Evolutionary conservation across 352 stramenopile species (phyloP), one percentile per base, ranked within the genome.

Genomic region (Phytophthora tubulina): DNA sequence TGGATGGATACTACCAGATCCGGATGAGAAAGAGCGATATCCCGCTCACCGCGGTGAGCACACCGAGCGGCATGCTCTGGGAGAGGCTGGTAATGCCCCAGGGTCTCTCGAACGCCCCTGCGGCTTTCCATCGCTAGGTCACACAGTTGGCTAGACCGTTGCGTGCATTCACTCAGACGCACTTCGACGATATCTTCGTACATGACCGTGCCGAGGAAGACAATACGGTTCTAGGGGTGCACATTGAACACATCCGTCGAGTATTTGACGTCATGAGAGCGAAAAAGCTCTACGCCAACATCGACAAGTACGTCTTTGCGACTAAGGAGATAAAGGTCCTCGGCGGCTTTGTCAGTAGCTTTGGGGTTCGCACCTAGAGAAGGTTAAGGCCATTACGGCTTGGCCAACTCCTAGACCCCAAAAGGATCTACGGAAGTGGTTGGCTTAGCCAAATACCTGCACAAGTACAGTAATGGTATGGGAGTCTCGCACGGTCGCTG

Each of bases 1-100:
- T 42, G 0, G 72, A 79, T 21, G 78, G 62, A 4, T 81, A 70
- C 41, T 82, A 81, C 38, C 71, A 85, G 42, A 51, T 82, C 5
- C 58, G 77, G 2, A 83, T 81, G 73, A 32, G 61, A 0, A 44
- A 63, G 3, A 31, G 32, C 1, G 60, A 73, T 14, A 64, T 84
- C 1, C 41, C 65, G 0, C 44, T 73, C 0, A 81, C 66, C 1
- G 70, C 61, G 0, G 64, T 83, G 2, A 73, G 61, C 27, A 79
- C 64, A 0, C 61, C 61, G 45, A 80, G 78, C 38, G 69, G 73
- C 15, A 14, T 44, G 38, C 38, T 44, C 38, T 44, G 38, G 38
- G 8, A 44, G 38, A 8, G 38, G 38, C 4, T 44, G 4, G 38
- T 44, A 3, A 44, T 44, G 38, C 38, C 38, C 4, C 38, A 44